Base-by-base conservation (phyloP, 805 yeast species). In the Saccharomycopsis fibuligera region DNA sequence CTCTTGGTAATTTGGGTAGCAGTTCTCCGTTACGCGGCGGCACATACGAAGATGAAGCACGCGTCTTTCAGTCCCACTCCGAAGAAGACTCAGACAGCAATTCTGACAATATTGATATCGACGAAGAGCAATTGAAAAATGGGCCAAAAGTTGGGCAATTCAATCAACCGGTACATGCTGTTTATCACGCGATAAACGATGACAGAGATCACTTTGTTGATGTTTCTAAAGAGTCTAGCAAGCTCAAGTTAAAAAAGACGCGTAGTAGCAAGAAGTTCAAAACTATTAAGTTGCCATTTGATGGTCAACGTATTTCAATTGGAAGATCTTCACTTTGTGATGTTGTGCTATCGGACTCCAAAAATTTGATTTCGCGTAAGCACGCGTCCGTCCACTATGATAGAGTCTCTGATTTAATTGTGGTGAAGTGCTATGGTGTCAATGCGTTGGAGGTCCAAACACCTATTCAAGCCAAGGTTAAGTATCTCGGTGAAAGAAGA, bases 301-400 rank as follows among this genome's bases (percentile, higher is more conserved):
- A 58, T 27, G 68, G 68, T 24, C 49, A 60, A 5, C 58, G 57
- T 10, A 56, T 73, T 38, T 60, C 65, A 10, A 59, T 78, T 48
- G 84, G 84, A 5, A 66, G 84, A 56, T 75, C 81, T 3, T 70
- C 79, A 51, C 54, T 70, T n/a, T 71, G 76, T 53, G 78, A 73
- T 54, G 69, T 52, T 23, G 46, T 47, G 23, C 25, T 52, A 19
- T 30, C 48, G 14, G 54, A 52, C 35, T 25, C 41, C 17, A 38
- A 31, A 16, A 52, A 52, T 24, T 49, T 52, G 47, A 47, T 55
- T 8, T 44, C 49, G 4, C 36, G 55, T n/a, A 49, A 52, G 23
- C 55, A 52, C 42, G 55, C 55, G 23, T 23, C 53, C 9, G 53
- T 47, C 10, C 42, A 36, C 19, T 52, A 30, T 21, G 50, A 45